Evolutionary conservation across 768 basidiomycete genomes (phyloP), one percentile per base, ranked within the genome.

Genomic region (Mycena amicta): DNA sequence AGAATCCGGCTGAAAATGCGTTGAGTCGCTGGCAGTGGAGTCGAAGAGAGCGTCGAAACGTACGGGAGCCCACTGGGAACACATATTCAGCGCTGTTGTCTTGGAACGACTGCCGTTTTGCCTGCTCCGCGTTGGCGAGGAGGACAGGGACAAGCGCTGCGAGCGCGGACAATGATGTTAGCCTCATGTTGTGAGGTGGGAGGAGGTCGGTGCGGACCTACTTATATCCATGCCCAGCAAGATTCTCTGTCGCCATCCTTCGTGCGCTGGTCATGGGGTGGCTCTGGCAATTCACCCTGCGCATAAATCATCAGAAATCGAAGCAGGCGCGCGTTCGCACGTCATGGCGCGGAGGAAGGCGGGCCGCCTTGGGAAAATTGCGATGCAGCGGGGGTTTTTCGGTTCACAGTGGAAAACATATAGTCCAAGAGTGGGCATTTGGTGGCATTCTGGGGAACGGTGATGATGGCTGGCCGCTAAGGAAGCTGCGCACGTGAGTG

Each of bases 1-100:
- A 68, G 28, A 68, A 68, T 5, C 59, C 64, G 18, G 66, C 67
- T 67, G 30, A 50, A n/a, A n/a, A n/a, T n/a, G 26, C 15, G n/a
- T 1, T 16, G 31, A 20, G 5, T 1, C 5, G 13, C 52, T 37
- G 40, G 12, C 16, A 5, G 20, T 8, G 31, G 12, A 5, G 16
- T 22, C 15, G 15, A 13, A 16, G 28, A 23, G 22, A 8, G 13
- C 26, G 29, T 3, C 22, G 3, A 22, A 12, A 65, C 63, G 50
- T 5, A 62, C 63, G 60, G 28, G 59, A 61, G 22, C 63, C 63
- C 13, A 53, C 39, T 0, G 63, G 57, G 16, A 56, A 20, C 3
- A 65, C 57, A 59, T 65, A 65, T 29, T 61, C 22, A 1, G 50
- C 63, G 39, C 63, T 65, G 40, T 65, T 59, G 49, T 65, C 28